Evolutionary conservation across 345 rosid species (phyloP).

Genomic region (Pistacia vera): DNA sequence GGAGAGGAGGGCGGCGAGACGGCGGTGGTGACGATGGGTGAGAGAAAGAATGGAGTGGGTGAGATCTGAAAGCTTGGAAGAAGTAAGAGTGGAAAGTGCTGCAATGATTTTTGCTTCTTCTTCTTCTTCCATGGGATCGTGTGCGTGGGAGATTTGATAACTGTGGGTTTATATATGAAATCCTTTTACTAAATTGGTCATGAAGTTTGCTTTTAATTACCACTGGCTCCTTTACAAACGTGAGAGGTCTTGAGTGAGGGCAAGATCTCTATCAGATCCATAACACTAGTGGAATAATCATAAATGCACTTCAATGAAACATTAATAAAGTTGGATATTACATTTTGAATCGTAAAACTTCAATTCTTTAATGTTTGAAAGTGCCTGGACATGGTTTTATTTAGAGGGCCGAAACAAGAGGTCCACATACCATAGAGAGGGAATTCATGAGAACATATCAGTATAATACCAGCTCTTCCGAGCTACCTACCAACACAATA

Average conservation of each 20-base stretch:
- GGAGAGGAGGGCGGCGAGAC: constrained; percentile 69
- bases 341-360: background rate
- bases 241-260: background rate
- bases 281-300: no score
- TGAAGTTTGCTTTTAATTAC: background rate
- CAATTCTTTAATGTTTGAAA: background rate
- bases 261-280: background rate
- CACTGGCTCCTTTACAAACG: background rate
- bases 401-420: background rate
- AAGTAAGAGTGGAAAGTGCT: constrained; percentile 63
- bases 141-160: constrained; percentile 28
- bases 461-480: background rate
- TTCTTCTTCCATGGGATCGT: constrained; percentile 51
- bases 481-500: background rate
- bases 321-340: no score
- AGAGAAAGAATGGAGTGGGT: constrained; percentile 50
- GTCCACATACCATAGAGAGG: background rate
- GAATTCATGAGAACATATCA: background rate
- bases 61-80: constrained; percentile 53
- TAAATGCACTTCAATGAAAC: no score
- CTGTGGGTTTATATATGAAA: constrained; percentile 19
- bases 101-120: constrained; percentile 47
- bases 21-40: constrained; percentile 58
- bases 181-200: background rate
- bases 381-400: background rate